Percentiles rank a stretch among this genome's conserved stretches.
phyloP scores from a whole-genome alignment of 2,329 filamentous ascomycete genomes.

The Pseudocercospora vitis region DNA sequence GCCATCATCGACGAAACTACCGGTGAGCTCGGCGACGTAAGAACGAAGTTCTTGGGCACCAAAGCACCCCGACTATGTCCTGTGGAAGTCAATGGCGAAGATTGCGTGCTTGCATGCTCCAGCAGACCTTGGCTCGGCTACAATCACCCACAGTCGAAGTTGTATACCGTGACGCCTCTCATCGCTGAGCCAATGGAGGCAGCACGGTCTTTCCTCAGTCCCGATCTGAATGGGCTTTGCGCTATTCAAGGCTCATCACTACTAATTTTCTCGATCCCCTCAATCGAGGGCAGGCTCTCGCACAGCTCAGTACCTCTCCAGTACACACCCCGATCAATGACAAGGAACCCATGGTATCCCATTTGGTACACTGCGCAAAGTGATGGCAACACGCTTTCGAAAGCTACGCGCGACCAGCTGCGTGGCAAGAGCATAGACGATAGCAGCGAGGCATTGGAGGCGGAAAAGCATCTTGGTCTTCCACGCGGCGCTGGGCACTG shows the following conservation, averaged over 20 bases:
- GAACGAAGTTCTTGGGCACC: conserved; percentile 89
- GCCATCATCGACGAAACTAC: conserved; percentile 94
- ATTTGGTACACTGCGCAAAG: conserved; percentile 93
- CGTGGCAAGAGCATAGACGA: conserved; percentile 24
- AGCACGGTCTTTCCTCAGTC: conserved; percentile 94
- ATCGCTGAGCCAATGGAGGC: conserved; percentile 75
- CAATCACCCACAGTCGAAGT: conserved; percentile 79
- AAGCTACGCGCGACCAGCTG: conserved; percentile 60
- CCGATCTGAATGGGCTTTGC: conserved; percentile 58
- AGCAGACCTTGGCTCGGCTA: conserved; percentile 97
- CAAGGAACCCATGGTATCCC: conserved; percentile 82
- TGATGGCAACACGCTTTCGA: conserved; percentile 86
- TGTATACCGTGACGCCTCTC: conserved; percentile 88
- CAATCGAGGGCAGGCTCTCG: conserved; percentile 30
- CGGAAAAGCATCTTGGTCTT: conserved; percentile 77
- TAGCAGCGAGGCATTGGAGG: conserved; percentile 22
- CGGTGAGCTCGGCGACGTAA: conserved; percentile 90
- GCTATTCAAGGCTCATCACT: conserved; percentile 31
- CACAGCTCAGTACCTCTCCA: conserved; percentile 62
- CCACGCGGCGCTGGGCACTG: conserved; percentile 80
- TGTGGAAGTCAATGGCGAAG: conserved; percentile 81
- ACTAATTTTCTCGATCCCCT: conserved; percentile 68
- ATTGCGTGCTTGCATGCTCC: conserved; percentile 77
- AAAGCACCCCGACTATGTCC: conserved; percentile 87
- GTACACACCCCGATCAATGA: conserved; percentile 85